Base-by-base conservation (phyloP, 208 protist genomes). In the Leishmania tropica region DNA sequence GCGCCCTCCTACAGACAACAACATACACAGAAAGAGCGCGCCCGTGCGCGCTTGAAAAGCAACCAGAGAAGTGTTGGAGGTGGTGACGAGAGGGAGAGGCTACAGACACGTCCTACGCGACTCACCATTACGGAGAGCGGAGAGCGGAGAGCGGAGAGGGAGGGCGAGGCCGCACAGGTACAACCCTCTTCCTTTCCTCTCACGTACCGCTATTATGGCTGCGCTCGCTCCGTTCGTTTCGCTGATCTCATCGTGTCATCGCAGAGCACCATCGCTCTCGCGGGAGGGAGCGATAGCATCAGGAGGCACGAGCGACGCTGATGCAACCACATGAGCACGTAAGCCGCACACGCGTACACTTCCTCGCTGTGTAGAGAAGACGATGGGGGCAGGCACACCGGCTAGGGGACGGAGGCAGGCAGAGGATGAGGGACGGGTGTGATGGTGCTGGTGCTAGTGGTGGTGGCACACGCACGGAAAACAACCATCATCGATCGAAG, bases 31-130 rank as follows among this genome's bases (percentile, higher is more conserved):
- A 75, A 24, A n/a, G 31, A 17, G 31, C 3, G 62, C 11, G 62
- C 0, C 28, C 28, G 24, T 35, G 51, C 17, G 51, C 51, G 51
- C 51, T 5, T 47, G 4, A 71, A 31, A 51, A 28, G 15, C 37
- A 75, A 72, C n/a, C 78, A 81, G 42, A 75, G 35, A 51, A 35
- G 37, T 37, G 47, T 21, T 54, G 40, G 35, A 74, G 68, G 68
- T 3, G 24, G 24, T n/a, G 19, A 51, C 24, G 42, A 11, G 51
- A 24, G 31, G 31, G 1, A 8, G 62, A 68, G 11, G 31, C 62
- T 31, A 68, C 21, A 68, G 62, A 40, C 28, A 68, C 62, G 31
- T 31, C 28, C 42, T 11, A 40, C 72, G 24, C 48, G 48, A 28
- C 15, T 62, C 45, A 47, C 10, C 54, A 31, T 64, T 17, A 10